These are phyloP conservation scores for Candida qinlingensis DNA, from an alignment of 805 yeast species.

Conservation along the genomic window DNA sequence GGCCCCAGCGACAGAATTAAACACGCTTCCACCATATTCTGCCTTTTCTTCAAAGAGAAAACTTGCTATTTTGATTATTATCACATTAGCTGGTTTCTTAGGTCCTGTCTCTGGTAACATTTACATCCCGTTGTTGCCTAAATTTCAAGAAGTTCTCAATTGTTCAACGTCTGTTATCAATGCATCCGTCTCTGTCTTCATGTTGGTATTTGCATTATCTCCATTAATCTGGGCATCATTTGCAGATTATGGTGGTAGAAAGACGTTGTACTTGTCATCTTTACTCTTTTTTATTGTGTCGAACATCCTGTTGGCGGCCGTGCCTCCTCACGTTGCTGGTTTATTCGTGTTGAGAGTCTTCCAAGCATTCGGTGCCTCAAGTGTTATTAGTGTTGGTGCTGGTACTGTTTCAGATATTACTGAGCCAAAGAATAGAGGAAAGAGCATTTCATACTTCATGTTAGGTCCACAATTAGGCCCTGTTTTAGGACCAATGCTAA, in stretches of 20 bases:
- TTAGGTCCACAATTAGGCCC: slow-evolving; percentile 89
- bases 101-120: slow-evolving; percentile 57
- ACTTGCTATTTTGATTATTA: slow-evolving; percentile 30
- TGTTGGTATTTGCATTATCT: slow-evolving; percentile 50
- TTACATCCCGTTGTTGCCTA: slow-evolving; percentile 49
- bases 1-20: neutral
- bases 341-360: slow-evolving; percentile 61
- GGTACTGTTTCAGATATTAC: slow-evolving; percentile 82
- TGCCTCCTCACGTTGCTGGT: slow-evolving; percentile 63
- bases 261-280: slow-evolving; percentile 59
- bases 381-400: slow-evolving; percentile 88
- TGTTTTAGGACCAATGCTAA: slow-evolving; percentile 76
- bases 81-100: slow-evolving; percentile 45
- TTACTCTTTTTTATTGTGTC: slow-evolving; percentile 51
- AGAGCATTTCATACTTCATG: slow-evolving; percentile 79
- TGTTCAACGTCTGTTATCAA: slow-evolving; percentile 40
- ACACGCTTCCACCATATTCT: slow-evolving; percentile 19
- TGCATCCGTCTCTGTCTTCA: slow-evolving; percentile 53
- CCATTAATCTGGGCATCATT: slow-evolving; percentile 53
- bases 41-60: slow-evolving; percentile 32
- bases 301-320: slow-evolving; percentile 57
- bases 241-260: slow-evolving; percentile 56
- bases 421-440: slow-evolving; percentile 63
- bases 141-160: slow-evolving; percentile 35
- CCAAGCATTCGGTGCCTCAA: slow-evolving; percentile 80